Evolutionary conservation across 108 stramenopile species (phyloP), one percentile per base, ranked within the genome.

Genomic region (Cylindrotheca closterium): DNA sequence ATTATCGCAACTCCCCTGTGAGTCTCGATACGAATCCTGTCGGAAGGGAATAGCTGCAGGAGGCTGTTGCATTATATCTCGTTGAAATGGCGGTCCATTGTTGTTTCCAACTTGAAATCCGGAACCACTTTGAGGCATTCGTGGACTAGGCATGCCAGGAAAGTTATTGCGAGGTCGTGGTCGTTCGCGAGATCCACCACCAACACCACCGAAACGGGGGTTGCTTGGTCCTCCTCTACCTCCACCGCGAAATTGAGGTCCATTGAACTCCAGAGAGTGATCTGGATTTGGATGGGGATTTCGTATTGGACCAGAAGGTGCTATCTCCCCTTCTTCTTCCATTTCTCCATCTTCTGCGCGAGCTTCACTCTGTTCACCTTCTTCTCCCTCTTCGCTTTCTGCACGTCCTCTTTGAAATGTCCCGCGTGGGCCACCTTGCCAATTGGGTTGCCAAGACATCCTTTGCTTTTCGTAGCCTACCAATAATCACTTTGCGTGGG

Each of bases 361-460:
- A 15, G n/a, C 55, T 4, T 60, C 49, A 15, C 21, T 33, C 7
- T 12, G 46, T 66, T 77, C 75, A 42, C 53, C 63, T n/a, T 62
- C 67, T 47, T 73, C 65, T 24, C 46, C 56, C 46, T 58, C 51
- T 55, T 65, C 64, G 22, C 18, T n/a, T 51, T 7, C 22, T 21
- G 51, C 21, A 18, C 51, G 4, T 4, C 22, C 37, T 22, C 30
- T 55, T 30, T 61, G 70, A 47, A 71, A 71, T 17, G 46, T 55
- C 2, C 70, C 70, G 15, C 60, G 60, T 28, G 49, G 45, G 22
- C 63, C 70, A 17, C 46, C 12, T 22, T 28, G 51, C 54, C 55
- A 71, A 18, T 31, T 51, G 4, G 70, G 61, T 55, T 56, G 37
- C 70, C 70, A 71, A 12, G 70, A 55, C 70, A 63, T 63, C 18